Base-by-base conservation (phyloP, 106 monocot species). In the Acorus calamus region DNA sequence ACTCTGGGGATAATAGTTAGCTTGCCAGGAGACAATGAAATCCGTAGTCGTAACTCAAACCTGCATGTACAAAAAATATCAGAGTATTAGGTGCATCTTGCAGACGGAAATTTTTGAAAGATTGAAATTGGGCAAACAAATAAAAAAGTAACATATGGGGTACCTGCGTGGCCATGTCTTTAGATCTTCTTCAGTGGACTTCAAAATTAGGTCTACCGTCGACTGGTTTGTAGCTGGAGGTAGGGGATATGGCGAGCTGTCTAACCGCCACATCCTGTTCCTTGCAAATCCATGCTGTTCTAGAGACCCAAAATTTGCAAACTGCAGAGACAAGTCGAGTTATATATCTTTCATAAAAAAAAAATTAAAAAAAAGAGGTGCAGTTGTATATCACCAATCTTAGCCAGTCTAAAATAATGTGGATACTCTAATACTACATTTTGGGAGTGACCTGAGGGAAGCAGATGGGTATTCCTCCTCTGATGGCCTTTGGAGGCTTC, bases 281-380 rank as follows among this genome's bases (percentile, higher is more conserved):
- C 76, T 76, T 61, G 82, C 86, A 77, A 86, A 86, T 56, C 86
- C 86, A 77, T 82, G 82, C 55, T 69, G 72, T 47, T 79, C 86
- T 7, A 79, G 73, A 64, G 61, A 48, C 41, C 82, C 79, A 62
- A 71, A 65, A 60, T 76, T 69, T 9, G 73, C 74, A 86, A 82
- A 82, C 86, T 86, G 79, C 51, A 64, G 53, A 28, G 14, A 61
- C 3, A 56, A 6, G 7, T 42, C 28, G 0, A 28, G 28, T 28
- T 28, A 28, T 28, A 28, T 28, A 28, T 28, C 28, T 28, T 28
- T 28, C 28, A 28, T 28, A 28, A 28, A 28, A n/a, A 28, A 28
- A 28, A 28, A 28, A 28, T 28, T 28, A 28, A 28, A 28, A 28
- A 28, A 28, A 28, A 28, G 28, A 28, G 28, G 28, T 28, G 0